A percentile compares a stretch with the other conserved stretches of the same genome.
phyloP scores from a whole-genome alignment of 2,329 filamentous ascomycete species.

The Fusarium euwallaceae region DNA sequence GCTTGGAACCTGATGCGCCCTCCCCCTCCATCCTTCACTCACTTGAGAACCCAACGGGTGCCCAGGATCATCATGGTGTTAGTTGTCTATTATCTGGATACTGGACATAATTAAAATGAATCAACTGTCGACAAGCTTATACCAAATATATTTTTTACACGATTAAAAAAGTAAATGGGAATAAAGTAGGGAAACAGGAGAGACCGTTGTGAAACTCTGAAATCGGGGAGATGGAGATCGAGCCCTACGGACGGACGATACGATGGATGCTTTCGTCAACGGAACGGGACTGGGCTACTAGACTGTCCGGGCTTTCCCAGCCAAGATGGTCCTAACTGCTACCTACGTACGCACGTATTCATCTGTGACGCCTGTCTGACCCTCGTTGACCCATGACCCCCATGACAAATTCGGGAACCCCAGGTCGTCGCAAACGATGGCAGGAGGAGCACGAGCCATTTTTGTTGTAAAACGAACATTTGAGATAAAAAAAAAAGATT shows the following conservation, averaged over 20 bases:
- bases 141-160: not conserved
- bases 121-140: not conserved
- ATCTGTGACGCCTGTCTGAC: slow-evolving; percentile 32
- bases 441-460: slow-evolving; percentile 9
- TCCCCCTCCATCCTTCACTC: not conserved
- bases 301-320: not conserved
- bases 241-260: slow-evolving; percentile 1
- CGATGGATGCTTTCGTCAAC: slow-evolving; percentile 5
- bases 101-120: not conserved
- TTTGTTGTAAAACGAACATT: not conserved
- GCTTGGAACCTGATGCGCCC: slow-evolving; percentile 24
- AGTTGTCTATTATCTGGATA: not conserved
- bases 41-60: slow-evolving; percentile 14
- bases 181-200: not conserved
- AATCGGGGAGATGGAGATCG: slow-evolving; percentile 5
- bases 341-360: slow-evolving; percentile 16
- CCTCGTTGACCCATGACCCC: slow-evolving; percentile 12
- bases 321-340: not conserved
- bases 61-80: slow-evolving; percentile 4
- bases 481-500: slow-evolving; percentile 13
- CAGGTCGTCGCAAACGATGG: slow-evolving; percentile 5
- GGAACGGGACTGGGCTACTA: not conserved
- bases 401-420: slow-evolving; percentile 9
- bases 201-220: slow-evolving; percentile 3
- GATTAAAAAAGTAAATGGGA: not conserved